Conservation (phyloP, 768 basidiomycete genomes). For the Exsudoporus frostii region DNA sequence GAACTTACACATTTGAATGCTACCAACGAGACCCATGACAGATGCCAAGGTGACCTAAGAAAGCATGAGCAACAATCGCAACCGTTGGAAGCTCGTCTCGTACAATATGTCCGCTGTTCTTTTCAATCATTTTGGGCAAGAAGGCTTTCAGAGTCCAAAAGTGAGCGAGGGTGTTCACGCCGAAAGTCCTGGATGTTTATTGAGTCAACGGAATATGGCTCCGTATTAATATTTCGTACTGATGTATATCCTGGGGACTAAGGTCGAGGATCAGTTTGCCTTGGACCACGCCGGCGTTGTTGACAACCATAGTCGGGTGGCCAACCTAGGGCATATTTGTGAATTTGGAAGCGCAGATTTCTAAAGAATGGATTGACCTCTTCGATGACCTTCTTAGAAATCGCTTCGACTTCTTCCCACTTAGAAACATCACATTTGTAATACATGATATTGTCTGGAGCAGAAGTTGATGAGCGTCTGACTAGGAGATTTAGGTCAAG, state of each 20-base stretch:
- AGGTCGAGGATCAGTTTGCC: constrained; percentile 85
- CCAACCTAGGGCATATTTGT: constrained; percentile 56
- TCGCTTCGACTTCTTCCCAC: constrained; percentile 77
- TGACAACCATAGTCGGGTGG: constrained; percentile 84
- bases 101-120: constrained; percentile 82
- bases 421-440: constrained; percentile 93
- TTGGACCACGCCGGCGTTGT: constrained; percentile 94
- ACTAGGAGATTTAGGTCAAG: background rate
- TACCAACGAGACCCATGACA: constrained; percentile 65
- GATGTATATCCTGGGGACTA: constrained; percentile 68
- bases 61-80: constrained; percentile 12
- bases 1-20: constrained; percentile 70
- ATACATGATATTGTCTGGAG: constrained; percentile 70
- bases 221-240: constrained; percentile 67
- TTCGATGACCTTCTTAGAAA: constrained; percentile 68
- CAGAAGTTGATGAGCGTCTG: constrained; percentile 1
- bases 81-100: constrained; percentile 23
- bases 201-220: background rate
- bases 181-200: constrained; percentile 64
- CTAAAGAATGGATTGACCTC: constrained; percentile 50
- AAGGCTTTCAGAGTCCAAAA: constrained; percentile 94
- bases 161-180: constrained; percentile 83
- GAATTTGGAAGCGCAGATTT: background rate
- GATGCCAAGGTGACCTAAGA: constrained; percentile 75
- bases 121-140: constrained; percentile 80